These are phyloP conservation scores for Solanum sitiens DNA, from an alignment of 257 asterid genomes.

Conservation along the genomic window DNA sequence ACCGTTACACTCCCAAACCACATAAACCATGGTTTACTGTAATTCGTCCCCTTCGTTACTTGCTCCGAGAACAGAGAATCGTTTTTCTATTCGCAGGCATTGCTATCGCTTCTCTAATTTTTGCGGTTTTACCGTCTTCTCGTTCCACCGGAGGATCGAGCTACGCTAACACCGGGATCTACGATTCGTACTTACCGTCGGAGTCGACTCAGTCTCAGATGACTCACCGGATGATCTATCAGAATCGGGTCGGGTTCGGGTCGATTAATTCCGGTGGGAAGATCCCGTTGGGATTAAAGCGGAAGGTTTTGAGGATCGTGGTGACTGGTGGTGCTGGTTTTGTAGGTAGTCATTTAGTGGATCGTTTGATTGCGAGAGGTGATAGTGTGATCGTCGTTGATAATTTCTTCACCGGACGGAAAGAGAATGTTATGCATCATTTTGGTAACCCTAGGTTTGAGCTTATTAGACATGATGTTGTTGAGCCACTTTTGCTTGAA, in stretches of 20 bases:
- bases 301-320: constrained; percentile 66
- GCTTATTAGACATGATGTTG: constrained; percentile 96
- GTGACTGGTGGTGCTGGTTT: constrained; percentile 98
- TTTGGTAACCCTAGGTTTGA: constrained; percentile 81
- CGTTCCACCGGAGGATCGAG: not conserved
- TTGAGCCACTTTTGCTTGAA: constrained; percentile 76
- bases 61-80: constrained; percentile 39
- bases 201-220: constrained; percentile 22
- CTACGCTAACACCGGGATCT: constrained; percentile 1
- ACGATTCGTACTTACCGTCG: constrained; percentile 12
- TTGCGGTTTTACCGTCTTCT: constrained; percentile 15
- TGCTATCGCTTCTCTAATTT: constrained; percentile 31
- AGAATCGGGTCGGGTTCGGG: constrained; percentile 46
- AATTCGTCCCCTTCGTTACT: constrained; percentile 33
- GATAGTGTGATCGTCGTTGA: constrained; percentile 97
- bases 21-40: constrained; percentile 32
- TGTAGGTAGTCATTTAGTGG: constrained; percentile 92
- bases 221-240: constrained; percentile 30
- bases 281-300: constrained; percentile 68
- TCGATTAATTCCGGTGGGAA: constrained; percentile 58
- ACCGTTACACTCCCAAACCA: constrained; percentile 58
- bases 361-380: constrained; percentile 72
- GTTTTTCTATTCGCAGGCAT: constrained; percentile 38
- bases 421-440: constrained; percentile 87
- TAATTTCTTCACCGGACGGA: constrained; percentile 88